phyloP scores from a whole-genome alignment of 2,329 filamentous ascomycete genomes.

The Cordyceps militaris region DNA sequence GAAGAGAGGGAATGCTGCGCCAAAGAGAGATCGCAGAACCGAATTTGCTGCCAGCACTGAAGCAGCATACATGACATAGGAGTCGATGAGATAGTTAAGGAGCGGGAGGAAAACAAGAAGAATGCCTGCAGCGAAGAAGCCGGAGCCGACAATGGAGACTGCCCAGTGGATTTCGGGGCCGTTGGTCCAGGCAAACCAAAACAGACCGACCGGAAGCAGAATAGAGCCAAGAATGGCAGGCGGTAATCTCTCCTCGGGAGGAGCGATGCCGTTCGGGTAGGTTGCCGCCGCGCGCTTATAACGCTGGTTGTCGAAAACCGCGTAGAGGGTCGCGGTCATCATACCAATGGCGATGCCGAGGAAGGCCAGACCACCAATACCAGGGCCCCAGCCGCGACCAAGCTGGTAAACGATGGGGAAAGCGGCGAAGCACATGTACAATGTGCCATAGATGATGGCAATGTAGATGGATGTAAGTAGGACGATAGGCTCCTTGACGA shows the following conservation, averaged over 20 bases:
- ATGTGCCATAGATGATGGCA: constrained; percentile 49
- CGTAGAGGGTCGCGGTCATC: constrained; percentile 46
- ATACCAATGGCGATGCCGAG: constrained; percentile 59
- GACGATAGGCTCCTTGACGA: constrained; percentile 62
- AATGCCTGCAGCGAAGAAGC: constrained; percentile 47
- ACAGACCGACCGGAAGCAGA: constrained; percentile 51
- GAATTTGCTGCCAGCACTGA: constrained; percentile 67
- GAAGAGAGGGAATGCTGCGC: constrained; percentile 67
- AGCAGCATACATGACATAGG: constrained; percentile 69
- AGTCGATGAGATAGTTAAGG: constrained; percentile 62
- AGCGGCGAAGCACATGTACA: constrained; percentile 49
- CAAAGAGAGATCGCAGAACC: constrained; percentile 65
- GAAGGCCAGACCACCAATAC: constrained; percentile 55
- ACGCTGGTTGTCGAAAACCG: constrained; percentile 45
- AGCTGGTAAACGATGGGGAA: constrained; percentile 57
- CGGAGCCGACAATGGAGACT: constrained; percentile 38
- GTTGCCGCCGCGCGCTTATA: constrained; percentile 39
- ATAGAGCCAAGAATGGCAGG: constrained; percentile 53
- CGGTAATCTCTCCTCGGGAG: constrained; percentile 57
- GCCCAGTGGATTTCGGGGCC: constrained; percentile 49
- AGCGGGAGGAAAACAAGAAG: constrained; percentile 60
- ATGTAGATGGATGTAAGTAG: constrained; percentile 57
- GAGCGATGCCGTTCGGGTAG: constrained; percentile 46
- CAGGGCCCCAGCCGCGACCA: constrained; percentile 49
- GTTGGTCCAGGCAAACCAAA: constrained; percentile 62